Percentiles rank a stretch among this genome's conserved stretches.
These are phyloP conservation scores for Suillus tomentosus DNA, from an alignment of 768 basidiomycete species.

Conservation along the genomic window DNA sequence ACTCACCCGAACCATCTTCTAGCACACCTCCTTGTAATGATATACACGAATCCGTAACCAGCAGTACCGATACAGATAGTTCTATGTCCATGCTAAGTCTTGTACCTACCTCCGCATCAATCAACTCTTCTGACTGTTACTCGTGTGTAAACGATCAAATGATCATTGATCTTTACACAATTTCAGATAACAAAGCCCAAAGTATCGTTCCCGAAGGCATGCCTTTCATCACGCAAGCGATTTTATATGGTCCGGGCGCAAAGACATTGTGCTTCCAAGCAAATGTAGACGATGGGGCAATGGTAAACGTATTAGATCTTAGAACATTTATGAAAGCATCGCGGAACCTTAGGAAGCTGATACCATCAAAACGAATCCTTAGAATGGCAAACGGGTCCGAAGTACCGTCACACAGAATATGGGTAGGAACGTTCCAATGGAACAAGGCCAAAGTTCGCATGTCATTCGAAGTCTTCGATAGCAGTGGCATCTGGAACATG, in stretches of 20 bases:
- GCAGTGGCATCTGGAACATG: constrained; percentile 29
- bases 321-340: constrained; percentile 2
- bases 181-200: too few relatives aligned
- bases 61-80: too few relatives aligned
- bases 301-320: constrained; percentile 29
- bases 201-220: too few relatives aligned
- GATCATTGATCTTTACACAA: too few relatives aligned
- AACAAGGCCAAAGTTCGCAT: background rate
- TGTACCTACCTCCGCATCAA: too few relatives aligned
- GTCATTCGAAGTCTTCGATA: constrained; percentile 18
- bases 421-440: constrained; percentile 9
- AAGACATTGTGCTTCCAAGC: constrained; percentile 12
- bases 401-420: constrained; percentile 12
- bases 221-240: background rate
- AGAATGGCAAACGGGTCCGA: constrained; percentile 35
- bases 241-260: background rate
- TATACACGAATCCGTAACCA: too few relatives aligned
- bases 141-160: background rate
- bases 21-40: too few relatives aligned
- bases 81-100: too few relatives aligned
- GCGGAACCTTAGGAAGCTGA: constrained; percentile 12
- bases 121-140: background rate
- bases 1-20: too few relatives aligned
- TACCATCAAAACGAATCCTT: constrained; percentile 22
- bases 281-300: constrained; percentile 33